Base-by-base conservation (phyloP, 441 rosid genomes). In the Gossypium davidsonii region DNA sequence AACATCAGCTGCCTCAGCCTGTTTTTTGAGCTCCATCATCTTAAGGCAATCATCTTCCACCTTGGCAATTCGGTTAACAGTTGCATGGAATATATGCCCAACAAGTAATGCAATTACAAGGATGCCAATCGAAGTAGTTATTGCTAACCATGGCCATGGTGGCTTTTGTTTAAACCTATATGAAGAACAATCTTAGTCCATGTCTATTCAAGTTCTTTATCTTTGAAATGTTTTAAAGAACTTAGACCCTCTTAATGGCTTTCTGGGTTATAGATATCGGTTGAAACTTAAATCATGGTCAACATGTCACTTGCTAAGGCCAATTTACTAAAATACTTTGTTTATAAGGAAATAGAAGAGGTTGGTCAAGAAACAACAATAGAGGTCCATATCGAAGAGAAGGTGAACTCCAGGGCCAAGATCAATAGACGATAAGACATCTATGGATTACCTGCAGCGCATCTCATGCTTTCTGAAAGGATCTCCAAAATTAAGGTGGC, bases 1-100 rank as follows among this genome's bases (percentile, higher is more conserved):
- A 79, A 86, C 83, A 87, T 90, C 98, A 53, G 98, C 98, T 28
- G 89, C 96, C 85, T 87, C 97, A 2, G 98, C 98, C 72, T 79
- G 88, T 81, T 82, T 78, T 78, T 84, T 91, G 68, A 94, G 94
- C 81, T 78, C 87, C 88, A 73, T 80, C 98, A 94, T 91, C 81
- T 81, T 61, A 17, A 76, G 82, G 79, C 72, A 89, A 82, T 94
- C 97, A 74, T 94, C 97, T 80, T 94, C 92, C 59, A 91, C 98
- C 87, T 86, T 91, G 37, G 88, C 84, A 74, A 94, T 90, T 63
- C 93, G 88, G 81, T 87, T 91, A 58, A 89, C 74, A 10, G 98
- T 90, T 44, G 96, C 98, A 70, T 90, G 82, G 79, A 87, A 82
- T 80, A 91, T 91, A 72, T 90, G 81, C 28, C 92, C 96, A 72